phyloP scores from a whole-genome alignment of 306 rosid species.

The Cicer bijugum region DNA sequence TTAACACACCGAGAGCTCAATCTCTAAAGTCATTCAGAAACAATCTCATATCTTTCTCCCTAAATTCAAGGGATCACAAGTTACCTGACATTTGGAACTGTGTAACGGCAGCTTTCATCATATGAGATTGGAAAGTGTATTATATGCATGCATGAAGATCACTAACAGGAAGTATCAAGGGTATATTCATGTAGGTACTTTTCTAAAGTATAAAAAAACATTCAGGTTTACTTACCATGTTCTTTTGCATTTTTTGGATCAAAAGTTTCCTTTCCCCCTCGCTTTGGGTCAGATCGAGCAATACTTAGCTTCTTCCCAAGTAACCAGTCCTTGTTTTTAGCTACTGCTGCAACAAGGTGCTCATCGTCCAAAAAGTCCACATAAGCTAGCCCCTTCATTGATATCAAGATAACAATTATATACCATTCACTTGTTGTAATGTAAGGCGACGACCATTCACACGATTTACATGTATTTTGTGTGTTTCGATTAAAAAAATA shows the following conservation, averaged over 20 bases:
- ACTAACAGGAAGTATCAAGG: slow-evolving; percentile 7
- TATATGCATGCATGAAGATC: slow-evolving; percentile 28
- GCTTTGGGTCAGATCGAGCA: slow-evolving; percentile 81
- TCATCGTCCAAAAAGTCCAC: slow-evolving; percentile 81
- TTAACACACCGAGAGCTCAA: neutral
- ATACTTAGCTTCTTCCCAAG: slow-evolving; percentile 83
- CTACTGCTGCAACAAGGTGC: slow-evolving; percentile 82
- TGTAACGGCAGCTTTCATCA: neutral
- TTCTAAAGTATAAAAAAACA: neutral
- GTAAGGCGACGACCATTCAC: neutral
- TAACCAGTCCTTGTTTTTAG: slow-evolving; percentile 64
- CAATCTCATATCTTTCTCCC: neutral
- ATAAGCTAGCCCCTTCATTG: slow-evolving; percentile 85
- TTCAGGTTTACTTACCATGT: slow-evolving; percentile 50
- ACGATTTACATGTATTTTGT: neutral
- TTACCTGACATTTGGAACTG: neutral
- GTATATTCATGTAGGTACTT: slow-evolving; percentile 30
- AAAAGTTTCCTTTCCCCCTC: slow-evolving; percentile 56
- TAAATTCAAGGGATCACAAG: neutral
- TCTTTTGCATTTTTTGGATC: slow-evolving; percentile 44
- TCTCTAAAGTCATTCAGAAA: neutral
- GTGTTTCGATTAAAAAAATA: neutral
- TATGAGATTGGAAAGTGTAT: neutral
- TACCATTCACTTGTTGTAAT: slow-evolving; percentile 21
- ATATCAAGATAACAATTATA: slow-evolving; percentile 31